Evolutionary conservation across 208 protist species (phyloP), one percentile per base, ranked within the genome.

Genomic region (Porcisia deanei): DNA sequence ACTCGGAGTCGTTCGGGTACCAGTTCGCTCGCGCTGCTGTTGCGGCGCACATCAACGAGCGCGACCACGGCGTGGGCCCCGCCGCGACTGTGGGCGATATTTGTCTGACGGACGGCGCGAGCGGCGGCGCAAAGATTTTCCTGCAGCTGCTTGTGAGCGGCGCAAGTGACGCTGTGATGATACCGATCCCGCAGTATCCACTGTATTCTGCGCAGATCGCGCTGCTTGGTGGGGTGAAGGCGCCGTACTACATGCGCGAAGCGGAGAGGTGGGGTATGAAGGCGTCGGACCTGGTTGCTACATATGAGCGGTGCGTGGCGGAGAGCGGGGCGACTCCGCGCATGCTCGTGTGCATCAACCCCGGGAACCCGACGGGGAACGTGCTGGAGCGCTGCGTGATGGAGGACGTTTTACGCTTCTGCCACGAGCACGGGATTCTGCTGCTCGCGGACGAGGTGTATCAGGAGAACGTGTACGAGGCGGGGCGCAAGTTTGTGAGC

Each of bases 131-230:
- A n/a, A 87, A 96, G 81, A 71, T 94, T 25, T 61, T 97, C 22
- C 59, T 99, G 37, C 81, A 98, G 76, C 30, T 91, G 14, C 63
- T 99, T 16, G 82, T 98, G 14, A 84, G 83, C 52, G 91, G 88
- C 69, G 49, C 71, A 14, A 49, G 71, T 2, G 95, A 98, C 59
- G 97, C 85, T 3, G 88, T 96, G 83, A 92, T 99, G 82, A 95
- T 99, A 53, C 99, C 99, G 20, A 99, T 99, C 64, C 99, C 99
- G 70, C 99, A 99, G 89, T 99, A 99, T 88, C 99, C 99, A 68
- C 86, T 99, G 9, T 99, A 99, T 91, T 98, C 95, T 57, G 99
- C 99, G 7, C 91, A 98, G 71, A 93, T 99, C 70, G 81, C 96
- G 16, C 81, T 99, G 10, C 85, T 98, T 34, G 95, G 96, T 37